phyloP scores from a whole-genome alignment of 2,329 filamentous ascomycete species.

The Penicillium sp. region DNA sequence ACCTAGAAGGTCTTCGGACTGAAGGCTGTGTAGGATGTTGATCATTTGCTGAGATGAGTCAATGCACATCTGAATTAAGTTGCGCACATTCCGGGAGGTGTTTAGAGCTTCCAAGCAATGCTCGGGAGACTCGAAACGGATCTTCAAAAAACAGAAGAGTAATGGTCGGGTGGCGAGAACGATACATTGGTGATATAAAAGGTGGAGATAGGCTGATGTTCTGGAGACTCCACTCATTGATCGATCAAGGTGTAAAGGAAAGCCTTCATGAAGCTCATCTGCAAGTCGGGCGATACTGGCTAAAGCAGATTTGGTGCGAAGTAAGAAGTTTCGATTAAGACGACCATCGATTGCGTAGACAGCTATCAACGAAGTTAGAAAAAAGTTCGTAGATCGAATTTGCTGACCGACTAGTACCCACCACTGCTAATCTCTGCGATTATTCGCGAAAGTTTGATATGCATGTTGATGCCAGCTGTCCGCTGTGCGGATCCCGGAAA shows the following conservation, averaged over 20 bases:
- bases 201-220: conserved; percentile 43
- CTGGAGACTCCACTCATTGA: conserved; percentile 43
- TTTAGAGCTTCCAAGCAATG: conserved; percentile 30
- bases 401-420: conserved; percentile 24
- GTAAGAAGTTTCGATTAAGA: conserved; percentile 36
- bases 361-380: conserved; percentile 25
- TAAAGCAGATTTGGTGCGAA: conserved; percentile 43
- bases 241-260: conserved; percentile 39
- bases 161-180: conserved; percentile 11
- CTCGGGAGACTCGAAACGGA: conserved; percentile 30
- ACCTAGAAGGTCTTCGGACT: conserved; percentile 52
- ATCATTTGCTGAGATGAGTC: conserved; percentile 48
- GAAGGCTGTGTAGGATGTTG: conserved; percentile 45
- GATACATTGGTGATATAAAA: conserved; percentile 26
- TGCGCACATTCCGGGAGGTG: conserved; percentile 39
- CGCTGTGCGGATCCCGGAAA: conserved; percentile 43
- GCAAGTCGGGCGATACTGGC: conserved; percentile 42
- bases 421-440: conserved; percentile 48
- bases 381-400: not conserved
- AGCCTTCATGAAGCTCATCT: conserved; percentile 41
- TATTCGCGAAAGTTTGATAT: conserved; percentile 49
- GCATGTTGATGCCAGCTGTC: conserved; percentile 44
- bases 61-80: conserved; percentile 44
- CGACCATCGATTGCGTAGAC: conserved; percentile 45
- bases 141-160: conserved; percentile 45